Conservation (phyloP, 371 early-diverging fungal species). For the Mortierella sp. region DNA sequence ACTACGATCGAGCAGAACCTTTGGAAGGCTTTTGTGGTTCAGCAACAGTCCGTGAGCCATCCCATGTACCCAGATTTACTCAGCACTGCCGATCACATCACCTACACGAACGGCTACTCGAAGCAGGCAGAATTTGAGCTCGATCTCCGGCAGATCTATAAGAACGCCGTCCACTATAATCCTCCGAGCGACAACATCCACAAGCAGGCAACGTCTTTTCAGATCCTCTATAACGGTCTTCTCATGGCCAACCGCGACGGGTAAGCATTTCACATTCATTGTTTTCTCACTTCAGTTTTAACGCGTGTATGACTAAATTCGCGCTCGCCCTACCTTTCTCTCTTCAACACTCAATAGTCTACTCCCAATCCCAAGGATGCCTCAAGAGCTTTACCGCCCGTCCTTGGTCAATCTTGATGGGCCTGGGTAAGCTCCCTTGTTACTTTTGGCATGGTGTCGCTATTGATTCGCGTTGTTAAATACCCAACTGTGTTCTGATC, state of each 20-base stretch:
- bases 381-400: constrained; percentile 20
- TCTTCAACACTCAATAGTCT: background rate
- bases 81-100: background rate
- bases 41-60: background rate
- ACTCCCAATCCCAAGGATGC: constrained; percentile 14
- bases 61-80: background rate
- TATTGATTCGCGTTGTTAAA: background rate
- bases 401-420: constrained; percentile 14
- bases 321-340: background rate
- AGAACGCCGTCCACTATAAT: constrained; percentile 56
- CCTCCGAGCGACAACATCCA: constrained; percentile 13
- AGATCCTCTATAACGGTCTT: background rate
- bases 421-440: constrained; percentile 15
- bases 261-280: background rate
- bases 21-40: constrained; percentile 35
- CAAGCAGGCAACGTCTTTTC: constrained; percentile 21
- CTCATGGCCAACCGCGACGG: constrained; percentile 2
- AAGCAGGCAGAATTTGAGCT: constrained; percentile 60
- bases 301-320: background rate
- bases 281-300: background rate
- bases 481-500: background rate
- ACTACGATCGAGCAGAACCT: constrained; percentile 70
- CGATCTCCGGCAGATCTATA: constrained; percentile 69
- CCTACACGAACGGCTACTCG: constrained; percentile 57
- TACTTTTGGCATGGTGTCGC: too few relatives aligned